phyloP scores from a whole-genome alignment of 2,329 filamentous ascomycete genomes.

The Chalara sp. region DNA sequence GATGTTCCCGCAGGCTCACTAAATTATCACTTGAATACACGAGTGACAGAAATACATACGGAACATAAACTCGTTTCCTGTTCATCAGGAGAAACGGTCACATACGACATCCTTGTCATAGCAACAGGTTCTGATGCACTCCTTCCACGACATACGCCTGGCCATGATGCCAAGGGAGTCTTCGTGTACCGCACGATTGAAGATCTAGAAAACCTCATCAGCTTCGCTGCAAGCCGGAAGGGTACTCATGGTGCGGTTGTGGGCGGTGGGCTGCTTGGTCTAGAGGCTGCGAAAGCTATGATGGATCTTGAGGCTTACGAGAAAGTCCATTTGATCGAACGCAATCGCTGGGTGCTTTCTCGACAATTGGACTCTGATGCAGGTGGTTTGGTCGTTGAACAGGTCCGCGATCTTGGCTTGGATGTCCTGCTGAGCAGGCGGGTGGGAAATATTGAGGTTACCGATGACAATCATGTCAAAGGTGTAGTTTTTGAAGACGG shows the following conservation, averaged over 20 bases:
- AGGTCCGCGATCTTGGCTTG: conserved; percentile 70
- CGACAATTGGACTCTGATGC: conserved; percentile 78
- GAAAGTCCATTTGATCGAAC: conserved; percentile 72
- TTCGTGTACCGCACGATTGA: conserved; percentile 87
- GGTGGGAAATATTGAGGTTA: conserved; percentile 65
- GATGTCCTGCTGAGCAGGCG: conserved; percentile 74
- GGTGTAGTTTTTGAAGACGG: conserved; percentile 79
- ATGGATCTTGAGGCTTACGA: conserved; percentile 72
- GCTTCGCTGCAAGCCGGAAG: conserved; percentile 59
- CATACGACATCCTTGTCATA: conserved; percentile 76
- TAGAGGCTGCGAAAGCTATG: conserved; percentile 90
- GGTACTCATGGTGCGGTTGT: conserved; percentile 70
- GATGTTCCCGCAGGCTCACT: conserved; percentile 52
- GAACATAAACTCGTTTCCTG: conserved; percentile 61
- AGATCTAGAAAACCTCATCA: conserved; percentile 71
- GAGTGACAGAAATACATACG: conserved; percentile 61
- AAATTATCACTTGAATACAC: conserved; percentile 68
- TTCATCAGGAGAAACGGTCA: conserved; percentile 59
- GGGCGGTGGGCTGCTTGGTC: conserved; percentile 75
- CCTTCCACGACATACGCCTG: conserved; percentile 60
- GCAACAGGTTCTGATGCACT: conserved; percentile 84
- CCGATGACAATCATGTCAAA: conserved; percentile 59
- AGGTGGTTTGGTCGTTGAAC: conserved; percentile 73
- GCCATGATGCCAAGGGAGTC: conserved; percentile 72
- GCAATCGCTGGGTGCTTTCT: conserved; percentile 76